These are phyloP conservation scores for Magnusiomyces suaveolens DNA, from an alignment of 1,139 yeast species.

Conservation along the genomic window DNA sequence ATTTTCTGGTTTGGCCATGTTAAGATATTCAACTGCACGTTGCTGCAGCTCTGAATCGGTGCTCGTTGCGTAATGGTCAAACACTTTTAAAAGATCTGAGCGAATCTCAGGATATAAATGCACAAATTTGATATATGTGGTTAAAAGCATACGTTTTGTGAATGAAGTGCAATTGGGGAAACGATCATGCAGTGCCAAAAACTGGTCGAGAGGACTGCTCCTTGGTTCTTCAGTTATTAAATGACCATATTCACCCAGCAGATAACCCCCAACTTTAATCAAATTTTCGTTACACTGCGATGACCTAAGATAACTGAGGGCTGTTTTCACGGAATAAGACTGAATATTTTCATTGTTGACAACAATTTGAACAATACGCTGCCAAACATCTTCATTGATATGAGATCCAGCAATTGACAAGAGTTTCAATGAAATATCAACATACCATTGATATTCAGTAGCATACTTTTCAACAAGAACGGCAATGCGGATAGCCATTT, in stretches of 20 bases:
- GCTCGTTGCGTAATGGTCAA: constrained; percentile 58
- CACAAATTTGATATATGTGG: constrained; percentile 54
- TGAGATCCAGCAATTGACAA: constrained; percentile 58
- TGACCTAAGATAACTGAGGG: constrained; percentile 38
- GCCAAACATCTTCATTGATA: constrained; percentile 78
- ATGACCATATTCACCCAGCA: constrained; percentile 75
- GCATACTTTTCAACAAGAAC: constrained; percentile 73
- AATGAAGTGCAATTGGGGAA: constrained; percentile 51
- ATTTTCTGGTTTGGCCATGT: constrained; percentile 40
- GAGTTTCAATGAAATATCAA: constrained; percentile 61
- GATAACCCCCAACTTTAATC: constrained; percentile 64
- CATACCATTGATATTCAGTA: constrained; percentile 76
- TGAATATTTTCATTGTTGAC: constrained; percentile 75
- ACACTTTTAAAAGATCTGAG: constrained; percentile 54
- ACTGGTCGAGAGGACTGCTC: constrained; percentile 45
- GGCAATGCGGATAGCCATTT: constrained; percentile 74
- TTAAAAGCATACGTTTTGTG: constrained; percentile 62
- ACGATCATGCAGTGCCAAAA: constrained; percentile 51
- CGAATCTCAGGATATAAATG: constrained; percentile 39
- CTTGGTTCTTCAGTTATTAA: constrained; percentile 37
- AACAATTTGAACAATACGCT: constrained; percentile 73
- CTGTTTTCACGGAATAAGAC: constrained; percentile 48
- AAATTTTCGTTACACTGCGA: constrained; percentile 51
- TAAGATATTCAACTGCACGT: constrained; percentile 69
- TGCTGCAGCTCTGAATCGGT: constrained; percentile 82